Evolutionary conservation across 2,329 filamentous ascomycete genomes (phyloP).

Genomic region (Stylonectria norvegica): DNA sequence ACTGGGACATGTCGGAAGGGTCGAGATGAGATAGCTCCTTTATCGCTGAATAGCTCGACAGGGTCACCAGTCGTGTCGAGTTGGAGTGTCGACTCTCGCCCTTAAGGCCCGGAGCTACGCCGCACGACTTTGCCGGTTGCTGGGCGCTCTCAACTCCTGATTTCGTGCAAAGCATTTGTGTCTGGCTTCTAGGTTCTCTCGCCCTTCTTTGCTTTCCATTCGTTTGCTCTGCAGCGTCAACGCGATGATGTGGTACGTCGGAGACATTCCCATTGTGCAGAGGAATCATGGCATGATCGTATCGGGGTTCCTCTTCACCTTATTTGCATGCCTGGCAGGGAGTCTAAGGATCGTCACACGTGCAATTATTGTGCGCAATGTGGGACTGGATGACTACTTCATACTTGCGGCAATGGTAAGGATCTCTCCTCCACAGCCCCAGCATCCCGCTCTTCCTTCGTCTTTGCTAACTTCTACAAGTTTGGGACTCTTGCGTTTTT

Average conservation of each 20-base stretch:
- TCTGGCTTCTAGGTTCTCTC: too few relatives aligned
- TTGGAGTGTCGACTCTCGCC: neutral
- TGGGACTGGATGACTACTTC: slow-evolving; percentile 5
- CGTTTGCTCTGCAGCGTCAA: neutral
- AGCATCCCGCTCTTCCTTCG: neutral
- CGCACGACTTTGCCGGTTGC: neutral
- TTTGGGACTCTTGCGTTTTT: slow-evolving; percentile 18
- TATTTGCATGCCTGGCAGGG: slow-evolving; percentile 1
- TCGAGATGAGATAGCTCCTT: neutral
- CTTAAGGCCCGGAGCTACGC: neutral
- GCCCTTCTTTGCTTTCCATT: neutral
- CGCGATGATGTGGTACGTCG: slow-evolving; percentile 1
- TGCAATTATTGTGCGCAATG: slow-evolving; percentile 1
- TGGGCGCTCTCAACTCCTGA: neutral
- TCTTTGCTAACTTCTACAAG: slow-evolving; percentile 4
- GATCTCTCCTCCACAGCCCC: neutral
- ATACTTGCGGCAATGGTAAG: slow-evolving; percentile 3
- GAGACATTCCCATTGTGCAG: slow-evolving; percentile 1
- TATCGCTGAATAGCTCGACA: neutral
- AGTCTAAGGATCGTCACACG: slow-evolving; percentile 4
- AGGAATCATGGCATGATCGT: slow-evolving; percentile 2
- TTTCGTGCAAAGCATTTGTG: neutral
- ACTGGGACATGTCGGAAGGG: neutral
- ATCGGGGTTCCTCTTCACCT: slow-evolving; percentile 3
- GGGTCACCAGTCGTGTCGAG: neutral